Evolutionary conservation across 257 asterid species (phyloP), one percentile per base, ranked within the genome.

Genomic region (Plectranthus barbatus): DNA sequence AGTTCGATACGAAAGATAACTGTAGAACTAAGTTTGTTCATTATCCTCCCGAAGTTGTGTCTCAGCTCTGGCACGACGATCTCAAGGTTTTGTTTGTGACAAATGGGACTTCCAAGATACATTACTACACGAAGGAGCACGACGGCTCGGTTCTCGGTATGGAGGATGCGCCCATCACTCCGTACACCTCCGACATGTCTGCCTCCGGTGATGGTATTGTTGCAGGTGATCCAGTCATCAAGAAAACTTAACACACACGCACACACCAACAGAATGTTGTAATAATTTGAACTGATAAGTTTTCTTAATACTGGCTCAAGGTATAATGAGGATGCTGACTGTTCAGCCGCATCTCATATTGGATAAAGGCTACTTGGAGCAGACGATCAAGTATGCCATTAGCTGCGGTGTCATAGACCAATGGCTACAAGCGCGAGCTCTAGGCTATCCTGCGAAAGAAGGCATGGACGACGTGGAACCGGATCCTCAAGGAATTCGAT

Each of bases 31-130:
- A 92, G 73, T 86, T 89, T 80, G 69, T 67, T 76, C 97, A 92
- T 81, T 85, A 85, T 78, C 11, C 86, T 52, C 88, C 90, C 0
- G 99, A 92, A 75, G 76, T 85, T 37, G 70, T 89, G 37, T 74
- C 89, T 56, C 91, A 77, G 62, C 80, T 92, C 62, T 89, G 97
- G 97, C 97, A 89, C 34, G 91, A 86, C 29, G 68, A 83, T 73
- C 89, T 89, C 73, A 85, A 86, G 89, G 79, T 92, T 46, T 72
- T 92, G 79, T 89, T 92, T 23, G 91, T 92, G 73, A 86, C 99
- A 5, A 89, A 92, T 60, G 99, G 99, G 69, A 92, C 95, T 75
- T 86, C 99, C 12, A 85, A 89, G 86, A 74, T 92, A 72, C 99
- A 92, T 77, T 92, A 86, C 79, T 92, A 89, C 74, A 86, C 99